Evolutionary conservation across 352 stramenopile genomes (phyloP).

Genomic region (Aphanomyces invadans): DNA sequence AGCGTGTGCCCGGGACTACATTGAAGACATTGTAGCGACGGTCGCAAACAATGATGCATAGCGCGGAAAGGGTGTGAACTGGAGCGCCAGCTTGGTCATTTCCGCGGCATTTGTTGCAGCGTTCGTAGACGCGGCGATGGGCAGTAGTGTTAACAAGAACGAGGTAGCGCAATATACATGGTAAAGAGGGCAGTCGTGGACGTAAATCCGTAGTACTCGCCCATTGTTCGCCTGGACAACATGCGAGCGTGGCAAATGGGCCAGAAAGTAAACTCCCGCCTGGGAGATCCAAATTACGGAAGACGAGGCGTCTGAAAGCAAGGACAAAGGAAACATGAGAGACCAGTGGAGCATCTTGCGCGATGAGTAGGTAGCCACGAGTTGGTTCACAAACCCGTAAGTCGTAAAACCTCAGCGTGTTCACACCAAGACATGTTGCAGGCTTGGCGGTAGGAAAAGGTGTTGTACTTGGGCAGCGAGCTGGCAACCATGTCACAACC

Average conservation of each 20-base stretch:
- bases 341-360: neutral
- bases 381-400: conserved; percentile 13
- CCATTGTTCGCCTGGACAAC: no score
- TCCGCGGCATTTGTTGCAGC: neutral
- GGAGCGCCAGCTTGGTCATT: neutral
- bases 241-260: conserved; percentile 7
- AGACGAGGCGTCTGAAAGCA: conserved; percentile 3
- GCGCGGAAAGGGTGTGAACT: neutral
- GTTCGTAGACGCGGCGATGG: neutral
- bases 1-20: no score
- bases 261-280: no score
- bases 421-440: neutral
- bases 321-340: conserved; percentile 2
- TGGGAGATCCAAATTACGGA: conserved; percentile 21
- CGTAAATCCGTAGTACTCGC: no score
- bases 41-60: neutral
- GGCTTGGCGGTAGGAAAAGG: no score
- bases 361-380: conserved; percentile 2
- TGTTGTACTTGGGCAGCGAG: conserved; percentile 11
- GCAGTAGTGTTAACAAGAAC: conserved; percentile 3
- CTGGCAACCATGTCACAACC: conserved; percentile 1
- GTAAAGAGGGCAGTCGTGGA: conserved; percentile 7
- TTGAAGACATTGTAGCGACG: neutral
- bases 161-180: conserved; percentile 4
- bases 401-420: no score